phyloP scores from a whole-genome alignment of 208 protist genomes.

The Trypanosoma theileri region DNA sequence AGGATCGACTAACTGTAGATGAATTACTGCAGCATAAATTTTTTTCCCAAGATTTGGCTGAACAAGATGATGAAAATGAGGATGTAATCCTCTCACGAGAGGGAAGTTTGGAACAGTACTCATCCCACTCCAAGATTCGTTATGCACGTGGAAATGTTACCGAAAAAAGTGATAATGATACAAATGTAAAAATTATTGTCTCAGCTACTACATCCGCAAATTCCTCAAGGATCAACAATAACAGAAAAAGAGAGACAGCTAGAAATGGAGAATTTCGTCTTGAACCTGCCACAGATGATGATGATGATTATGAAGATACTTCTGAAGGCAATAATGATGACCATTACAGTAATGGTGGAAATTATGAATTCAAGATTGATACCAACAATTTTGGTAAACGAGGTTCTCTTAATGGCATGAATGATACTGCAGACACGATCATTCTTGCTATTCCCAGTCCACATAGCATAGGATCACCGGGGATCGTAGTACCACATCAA shows the following conservation, averaged over 20 bases:
- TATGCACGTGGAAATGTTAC: conserved; percentile 30
- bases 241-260: neutral
- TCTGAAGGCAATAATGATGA: conserved; percentile 1
- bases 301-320: conserved; percentile 26
- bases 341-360: neutral
- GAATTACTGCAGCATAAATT: conserved; percentile 80
- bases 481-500: neutral
- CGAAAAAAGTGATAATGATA: conserved; percentile 15
- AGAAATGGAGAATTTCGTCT: conserved; percentile 23
- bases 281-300: conserved; percentile 22
- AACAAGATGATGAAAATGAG: conserved; percentile 36
- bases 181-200: neutral
- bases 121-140: conserved; percentile 27
- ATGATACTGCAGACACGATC: neutral
- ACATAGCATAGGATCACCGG: neutral
- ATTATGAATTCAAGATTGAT: neutral
- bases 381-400: no score
- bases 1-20: conserved; percentile 51
- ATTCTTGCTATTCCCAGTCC: neutral
- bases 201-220: neutral
- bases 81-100: conserved; percentile 45
- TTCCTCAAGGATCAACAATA: conserved; percentile 1
- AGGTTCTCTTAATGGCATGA: neutral
- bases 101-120: conserved; percentile 23
- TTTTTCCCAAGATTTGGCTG: conserved; percentile 49